Evolutionary conservation across 2,329 filamentous ascomycete species (phyloP).

Genomic region (Ceratocystis smalleyi): DNA sequence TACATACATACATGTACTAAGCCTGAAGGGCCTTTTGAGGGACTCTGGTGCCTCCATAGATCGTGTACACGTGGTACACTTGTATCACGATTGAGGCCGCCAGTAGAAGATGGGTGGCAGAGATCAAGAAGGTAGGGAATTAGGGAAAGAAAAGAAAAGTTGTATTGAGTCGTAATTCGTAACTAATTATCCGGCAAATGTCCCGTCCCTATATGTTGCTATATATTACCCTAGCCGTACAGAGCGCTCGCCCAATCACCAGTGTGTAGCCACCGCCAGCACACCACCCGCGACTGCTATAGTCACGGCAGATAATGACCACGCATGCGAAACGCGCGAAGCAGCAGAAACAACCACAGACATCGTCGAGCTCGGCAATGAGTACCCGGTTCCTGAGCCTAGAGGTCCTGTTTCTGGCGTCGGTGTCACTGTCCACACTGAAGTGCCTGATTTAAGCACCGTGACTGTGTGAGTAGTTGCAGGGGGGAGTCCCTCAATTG

Average conservation of each 20-base stretch:
- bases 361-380: conserved; percentile 1
- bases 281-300: conserved; percentile 13
- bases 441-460: conserved; percentile 12
- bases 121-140: not conserved
- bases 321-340: conserved; percentile 15
- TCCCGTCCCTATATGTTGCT: not conserved
- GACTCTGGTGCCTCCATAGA: not conserved
- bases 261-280: not conserved
- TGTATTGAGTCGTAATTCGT: not conserved
- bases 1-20: not conserved
- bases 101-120: not conserved
- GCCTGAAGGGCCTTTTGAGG: not conserved
- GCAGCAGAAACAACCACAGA: conserved; percentile 13
- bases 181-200: not conserved
- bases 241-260: not conserved
- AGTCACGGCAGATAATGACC: not conserved
- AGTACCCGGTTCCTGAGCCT: conserved; percentile 8
- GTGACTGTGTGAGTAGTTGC: conserved; percentile 14
- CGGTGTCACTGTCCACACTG: conserved; percentile 14
- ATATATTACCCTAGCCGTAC: not conserved
- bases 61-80: not conserved
- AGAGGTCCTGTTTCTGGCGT: conserved; percentile 3
- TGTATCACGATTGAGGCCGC: not conserved
- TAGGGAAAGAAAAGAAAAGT: not conserved
- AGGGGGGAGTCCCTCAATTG: conserved; percentile 10